Conservation (phyloP, 2,329 filamentous ascomycete genomes). For the Cladophialophora carrionii region DNA sequence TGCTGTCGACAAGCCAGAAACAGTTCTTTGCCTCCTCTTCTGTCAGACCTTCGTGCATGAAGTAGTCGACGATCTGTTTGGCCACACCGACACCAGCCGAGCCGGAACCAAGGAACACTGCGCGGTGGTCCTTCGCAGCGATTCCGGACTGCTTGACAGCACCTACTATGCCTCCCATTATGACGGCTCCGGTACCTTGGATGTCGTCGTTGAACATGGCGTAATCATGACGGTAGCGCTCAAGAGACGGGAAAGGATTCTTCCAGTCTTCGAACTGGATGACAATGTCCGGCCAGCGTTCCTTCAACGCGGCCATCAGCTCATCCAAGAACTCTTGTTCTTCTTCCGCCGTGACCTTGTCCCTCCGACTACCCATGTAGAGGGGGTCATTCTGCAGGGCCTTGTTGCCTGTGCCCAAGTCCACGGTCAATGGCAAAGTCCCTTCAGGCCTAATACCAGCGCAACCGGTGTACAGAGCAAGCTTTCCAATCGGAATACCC, state of each 20-base stretch:
- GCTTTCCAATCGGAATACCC: constrained; percentile 96
- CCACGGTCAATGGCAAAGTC: constrained; percentile 65
- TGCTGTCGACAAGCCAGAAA: constrained; percentile 97
- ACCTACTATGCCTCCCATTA: constrained; percentile 78
- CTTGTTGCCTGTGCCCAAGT: constrained; percentile 67
- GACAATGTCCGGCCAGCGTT: constrained; percentile 72
- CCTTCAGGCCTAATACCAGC: constrained; percentile 85
- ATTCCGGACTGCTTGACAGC: constrained; percentile 82
- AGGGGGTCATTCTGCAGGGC: constrained; percentile 74
- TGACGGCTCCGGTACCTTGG: constrained; percentile 94
- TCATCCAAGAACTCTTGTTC: constrained; percentile 95
- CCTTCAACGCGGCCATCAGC: constrained; percentile 88
- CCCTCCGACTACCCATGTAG: constrained; percentile 86
- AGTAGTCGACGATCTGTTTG: constrained; percentile 96
- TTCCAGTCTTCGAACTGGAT: constrained; percentile 99
- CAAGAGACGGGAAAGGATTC: constrained; percentile 91
- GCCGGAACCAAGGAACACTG: constrained; percentile 94
- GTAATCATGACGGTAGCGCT: constrained; percentile 84
- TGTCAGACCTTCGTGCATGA: constrained; percentile 85
- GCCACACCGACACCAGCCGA: constrained; percentile 96
- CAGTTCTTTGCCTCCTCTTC: constrained; percentile 85
- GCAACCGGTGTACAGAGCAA: constrained; percentile 91
- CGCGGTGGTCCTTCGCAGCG: constrained; percentile 83
- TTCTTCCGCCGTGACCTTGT: constrained; percentile 74
- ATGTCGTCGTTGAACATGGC: constrained; percentile 99